Evolutionary conservation across 2,329 filamentous ascomycete species (phyloP).

Genomic region (Xenosphaeropsis pyriputrescens): DNA sequence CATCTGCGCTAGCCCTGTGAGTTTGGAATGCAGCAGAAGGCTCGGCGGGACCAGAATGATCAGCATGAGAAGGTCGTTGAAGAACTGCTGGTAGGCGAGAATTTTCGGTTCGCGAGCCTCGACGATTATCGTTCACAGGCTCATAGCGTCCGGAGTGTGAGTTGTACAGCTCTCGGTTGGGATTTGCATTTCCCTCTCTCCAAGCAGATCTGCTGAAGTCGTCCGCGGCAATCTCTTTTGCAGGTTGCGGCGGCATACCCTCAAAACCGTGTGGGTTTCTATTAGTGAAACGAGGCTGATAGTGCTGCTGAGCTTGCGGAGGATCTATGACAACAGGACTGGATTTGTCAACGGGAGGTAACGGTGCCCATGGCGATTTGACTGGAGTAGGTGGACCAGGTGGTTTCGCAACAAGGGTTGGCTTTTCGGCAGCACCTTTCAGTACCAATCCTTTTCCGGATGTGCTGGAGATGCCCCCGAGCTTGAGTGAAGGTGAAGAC

Average conservation of each 20-base stretch:
- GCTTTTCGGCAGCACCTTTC: conserved; percentile 55
- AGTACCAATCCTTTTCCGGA: conserved; percentile 43
- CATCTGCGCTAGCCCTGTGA: conserved; percentile 48
- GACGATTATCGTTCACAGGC: conserved; percentile 62
- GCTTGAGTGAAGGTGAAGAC: conserved; percentile 14
- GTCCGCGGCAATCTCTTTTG: conserved; percentile 83
- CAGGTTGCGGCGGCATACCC: conserved; percentile 33
- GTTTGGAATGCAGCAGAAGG: conserved; percentile 81
- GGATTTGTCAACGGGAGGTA: conserved; percentile 74
- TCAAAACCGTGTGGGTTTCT: conserved; percentile 43
- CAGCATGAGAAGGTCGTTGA: conserved; percentile 53
- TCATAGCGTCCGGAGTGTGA: conserved; percentile 93
- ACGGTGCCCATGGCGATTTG: conserved; percentile 82
- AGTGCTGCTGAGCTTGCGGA: conserved; percentile 24
- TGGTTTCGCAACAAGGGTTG: conserved; percentile 59
- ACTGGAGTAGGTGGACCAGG: conserved; percentile 51
- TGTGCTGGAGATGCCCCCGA: conserved; percentile 12
- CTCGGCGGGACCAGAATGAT: conserved; percentile 55
- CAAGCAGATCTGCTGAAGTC: conserved; percentile 73
- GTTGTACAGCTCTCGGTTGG: conserved; percentile 73
- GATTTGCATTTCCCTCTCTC: conserved; percentile 51
- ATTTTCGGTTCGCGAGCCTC: conserved; percentile 55
- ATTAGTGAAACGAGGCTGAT: conserved; percentile 31
- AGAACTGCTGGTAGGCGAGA: conserved; percentile 64
- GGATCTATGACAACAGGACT: conserved; percentile 52